Base-by-base conservation (phyloP, 2,329 filamentous ascomycete genomes). In the Grosmannia huntii region DNA sequence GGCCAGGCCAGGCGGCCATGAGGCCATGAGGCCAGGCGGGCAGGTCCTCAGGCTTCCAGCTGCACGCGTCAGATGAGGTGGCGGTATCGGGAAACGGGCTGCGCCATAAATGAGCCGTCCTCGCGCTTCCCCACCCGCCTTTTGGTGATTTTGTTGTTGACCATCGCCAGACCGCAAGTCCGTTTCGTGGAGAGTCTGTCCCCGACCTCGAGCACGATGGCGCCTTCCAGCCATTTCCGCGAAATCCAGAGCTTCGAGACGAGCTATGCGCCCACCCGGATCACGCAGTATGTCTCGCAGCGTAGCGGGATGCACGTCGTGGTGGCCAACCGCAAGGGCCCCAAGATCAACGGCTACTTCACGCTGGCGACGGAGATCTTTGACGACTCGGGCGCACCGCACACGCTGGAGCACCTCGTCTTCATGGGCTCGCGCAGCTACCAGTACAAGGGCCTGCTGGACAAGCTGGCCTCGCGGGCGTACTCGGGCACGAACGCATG, bases 401-500 rank as follows among this genome's bases (percentile, higher is more conserved):
- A 92, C 67, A 91, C 88, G 0, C 76, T 92, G n/a, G 87, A 92
- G 72, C 87, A 91, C 69, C 73, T 92, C 16, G 77, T 89, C 63
- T 92, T 91, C 68, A 90, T 91, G 86, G 94, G 94, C 31, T 97
- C 94, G 27, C 90, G 88, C 69, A 95, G 81, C 68, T 97, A 96
- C 70, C 86, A 82, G 61, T 97, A 95, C 76, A 97, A 97, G 71
- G 94, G 94, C 1, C 84, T 99, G 48, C 80, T 99, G 21, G 92
- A 97, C 70, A 96, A 95, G 73, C 80, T 99, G 60, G 90, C 94
- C 3, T 95, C 90, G 5, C 83, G 95, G 63, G 90, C 92, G 1
- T 99, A 97, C 70, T 95, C 92, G 1, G 82, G 81, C 59, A 99
- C 94, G 36, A 99, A 99, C 71, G 94, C 94, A 4, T 99, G 92